Percentiles rank a stretch among this genome's conserved stretches.
phyloP scores from a whole-genome alignment of 106 monocot genomes.

The Vanilla planifolia region DNA sequence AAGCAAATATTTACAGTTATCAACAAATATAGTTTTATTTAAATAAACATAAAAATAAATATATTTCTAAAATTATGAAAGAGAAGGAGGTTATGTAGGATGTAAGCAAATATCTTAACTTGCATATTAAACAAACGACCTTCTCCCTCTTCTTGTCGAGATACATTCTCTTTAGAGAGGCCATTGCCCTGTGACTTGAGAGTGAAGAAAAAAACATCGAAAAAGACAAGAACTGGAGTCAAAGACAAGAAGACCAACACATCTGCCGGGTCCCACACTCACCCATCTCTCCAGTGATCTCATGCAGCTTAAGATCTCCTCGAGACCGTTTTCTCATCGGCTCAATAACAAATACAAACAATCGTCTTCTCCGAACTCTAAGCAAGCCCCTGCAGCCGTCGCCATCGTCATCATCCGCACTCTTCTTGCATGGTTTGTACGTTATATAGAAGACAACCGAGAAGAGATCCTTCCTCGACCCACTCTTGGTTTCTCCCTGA shows the following conservation, averaged over 20 bases:
- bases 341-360: slow-evolving; percentile 16
- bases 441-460: no score
- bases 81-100: slow-evolving; percentile 32
- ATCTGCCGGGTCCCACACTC: slow-evolving; percentile 11
- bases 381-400: slow-evolving; percentile 49
- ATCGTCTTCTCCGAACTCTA: slow-evolving; percentile 41
- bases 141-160: not conserved
- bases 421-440: no score
- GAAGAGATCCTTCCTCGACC: slow-evolving; percentile 17
- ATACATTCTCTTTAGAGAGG: not conserved
- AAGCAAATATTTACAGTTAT: no score
- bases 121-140: slow-evolving; percentile 29
- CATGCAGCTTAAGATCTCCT: slow-evolving; percentile 6
- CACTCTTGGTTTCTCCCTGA: not conserved
- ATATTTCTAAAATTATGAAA: not conserved
- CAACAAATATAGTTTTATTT: not conserved
- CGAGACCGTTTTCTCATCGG: slow-evolving; percentile 30
- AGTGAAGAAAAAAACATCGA: slow-evolving; percentile 55
- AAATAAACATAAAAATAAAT: not conserved
- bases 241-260: slow-evolving; percentile 19
- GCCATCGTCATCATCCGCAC: slow-evolving; percentile 18
- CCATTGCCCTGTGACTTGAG: slow-evolving; percentile 49
- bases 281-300: not conserved
- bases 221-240: slow-evolving; percentile 50
- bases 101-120: slow-evolving; percentile 37